Evolutionary conservation across 2,329 filamentous ascomycete genomes (phyloP).

Genomic region (Neophaeococcomyces aloes): DNA sequence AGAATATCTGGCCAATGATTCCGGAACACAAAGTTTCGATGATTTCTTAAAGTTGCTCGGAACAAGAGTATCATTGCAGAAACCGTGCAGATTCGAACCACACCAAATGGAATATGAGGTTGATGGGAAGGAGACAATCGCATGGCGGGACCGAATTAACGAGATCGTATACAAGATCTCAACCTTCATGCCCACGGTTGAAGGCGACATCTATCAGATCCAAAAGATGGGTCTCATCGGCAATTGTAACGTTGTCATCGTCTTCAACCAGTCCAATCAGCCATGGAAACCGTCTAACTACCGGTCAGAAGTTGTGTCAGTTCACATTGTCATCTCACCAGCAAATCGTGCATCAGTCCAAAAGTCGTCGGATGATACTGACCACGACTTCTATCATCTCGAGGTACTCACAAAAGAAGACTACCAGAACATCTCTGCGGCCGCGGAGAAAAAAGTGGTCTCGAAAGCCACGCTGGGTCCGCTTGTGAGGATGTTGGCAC

Average conservation of each 20-base stretch:
- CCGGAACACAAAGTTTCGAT: slow-evolving; percentile 78
- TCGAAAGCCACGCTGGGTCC: slow-evolving; percentile 69
- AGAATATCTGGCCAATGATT: slow-evolving; percentile 78
- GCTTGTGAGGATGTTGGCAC: slow-evolving; percentile 76
- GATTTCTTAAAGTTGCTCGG: slow-evolving; percentile 75
- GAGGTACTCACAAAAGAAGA: slow-evolving; percentile 78
- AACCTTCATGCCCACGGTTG: slow-evolving; percentile 89
- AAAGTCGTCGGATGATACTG: slow-evolving; percentile 21
- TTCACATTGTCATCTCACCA: slow-evolving; percentile 91
- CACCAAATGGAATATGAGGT: slow-evolving; percentile 76
- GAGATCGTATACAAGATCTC: slow-evolving; percentile 94
- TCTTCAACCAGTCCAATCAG: slow-evolving; percentile 92
- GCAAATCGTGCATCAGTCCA: slow-evolving; percentile 40
- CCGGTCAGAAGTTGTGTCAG: slow-evolving; percentile 88
- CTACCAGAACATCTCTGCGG: slow-evolving; percentile 85
- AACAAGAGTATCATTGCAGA: slow-evolving; percentile 67
- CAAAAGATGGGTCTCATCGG: slow-evolving; percentile 92
- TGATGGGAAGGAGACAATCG: slow-evolving; percentile 81
- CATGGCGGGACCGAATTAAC: slow-evolving; percentile 88
- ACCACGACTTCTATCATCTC: slow-evolving; percentile 65
- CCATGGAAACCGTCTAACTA: slow-evolving; percentile 87
- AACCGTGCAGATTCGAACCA: slow-evolving; percentile 71
- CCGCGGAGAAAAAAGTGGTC: slow-evolving; percentile 79
- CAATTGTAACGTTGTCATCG: slow-evolving; percentile 95
- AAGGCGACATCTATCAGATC: slow-evolving; percentile 63